Evolutionary conservation across 2,329 filamentous ascomycete species (phyloP).

Genomic region (Ophiobolus disseminans): DNA sequence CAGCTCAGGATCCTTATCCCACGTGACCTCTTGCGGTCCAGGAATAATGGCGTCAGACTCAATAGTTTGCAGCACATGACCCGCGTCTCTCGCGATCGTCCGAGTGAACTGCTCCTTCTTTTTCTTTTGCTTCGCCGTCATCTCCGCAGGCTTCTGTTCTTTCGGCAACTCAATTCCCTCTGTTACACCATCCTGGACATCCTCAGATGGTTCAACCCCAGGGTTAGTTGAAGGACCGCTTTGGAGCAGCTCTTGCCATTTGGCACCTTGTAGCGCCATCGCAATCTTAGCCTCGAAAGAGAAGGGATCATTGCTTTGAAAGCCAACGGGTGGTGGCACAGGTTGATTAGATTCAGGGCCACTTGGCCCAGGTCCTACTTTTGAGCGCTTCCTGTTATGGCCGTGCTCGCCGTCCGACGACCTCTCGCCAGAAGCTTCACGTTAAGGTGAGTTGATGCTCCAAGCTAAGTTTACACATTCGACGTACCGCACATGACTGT

Average conservation of each 20-base stretch:
- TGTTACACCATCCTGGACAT: neutral
- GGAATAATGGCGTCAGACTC: constrained; percentile 16
- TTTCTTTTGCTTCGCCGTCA: constrained; percentile 21
- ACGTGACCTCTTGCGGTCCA: constrained; percentile 20
- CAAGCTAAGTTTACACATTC: no score
- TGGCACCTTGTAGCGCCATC: constrained; percentile 16
- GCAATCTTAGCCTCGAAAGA: constrained; percentile 24
- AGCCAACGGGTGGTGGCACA: neutral
- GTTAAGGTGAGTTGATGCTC: neutral
- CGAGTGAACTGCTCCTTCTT: constrained; percentile 21
- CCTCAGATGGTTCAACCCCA: neutral
- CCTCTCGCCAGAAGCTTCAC: neutral
- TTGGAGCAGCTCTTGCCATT: constrained; percentile 18
- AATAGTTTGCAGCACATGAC: constrained; percentile 24
- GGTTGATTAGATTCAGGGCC: neutral
- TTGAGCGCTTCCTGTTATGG: neutral
- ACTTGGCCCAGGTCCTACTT: neutral
- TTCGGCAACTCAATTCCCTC: neutral
- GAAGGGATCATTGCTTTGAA: constrained; percentile 6
- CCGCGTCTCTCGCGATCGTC: constrained; percentile 21
- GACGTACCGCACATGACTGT: no score
- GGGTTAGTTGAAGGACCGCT: neutral
- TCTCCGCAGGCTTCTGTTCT: constrained; percentile 11
- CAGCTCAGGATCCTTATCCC: constrained; percentile 35
- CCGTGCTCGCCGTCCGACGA: neutral